Percentiles rank a stretch among this genome's conserved stretches.
These are phyloP conservation scores for Microbotryum saponariae DNA, from an alignment of 1,284 basidiomycete genomes.

Conservation along the genomic window DNA sequence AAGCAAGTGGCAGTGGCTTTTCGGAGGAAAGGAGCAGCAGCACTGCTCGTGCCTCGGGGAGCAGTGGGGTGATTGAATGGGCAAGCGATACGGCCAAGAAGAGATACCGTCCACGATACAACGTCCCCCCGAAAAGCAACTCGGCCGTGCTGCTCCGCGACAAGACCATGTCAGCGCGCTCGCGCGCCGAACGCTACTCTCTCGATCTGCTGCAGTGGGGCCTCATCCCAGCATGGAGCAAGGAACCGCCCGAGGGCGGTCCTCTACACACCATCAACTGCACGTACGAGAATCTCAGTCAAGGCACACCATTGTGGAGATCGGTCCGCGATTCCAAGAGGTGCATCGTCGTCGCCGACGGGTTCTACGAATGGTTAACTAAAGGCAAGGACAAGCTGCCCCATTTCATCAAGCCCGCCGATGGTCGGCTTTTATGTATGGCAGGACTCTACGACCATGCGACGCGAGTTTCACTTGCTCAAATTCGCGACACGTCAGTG, in stretches of 20 bases:
- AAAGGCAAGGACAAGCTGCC: slow-evolving; percentile 65
- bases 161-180: slow-evolving; percentile 4
- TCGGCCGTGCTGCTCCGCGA: slow-evolving; percentile 56
- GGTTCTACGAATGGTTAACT: slow-evolving; percentile 89
- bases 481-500: neutral
- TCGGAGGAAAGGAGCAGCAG: too few relatives aligned
- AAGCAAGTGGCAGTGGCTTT: too few relatives aligned
- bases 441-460: slow-evolving; percentile 80
- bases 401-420: slow-evolving; percentile 65
- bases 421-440: slow-evolving; percentile 63
- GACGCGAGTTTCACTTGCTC: slow-evolving; percentile 35
- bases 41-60: too few relatives aligned
- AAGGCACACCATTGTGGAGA: slow-evolving; percentile 42
- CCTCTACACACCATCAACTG: slow-evolving; percentile 81
- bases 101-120: slow-evolving; percentile 7
- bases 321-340: slow-evolving; percentile 49
- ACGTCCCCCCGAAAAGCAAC: slow-evolving; percentile 58
- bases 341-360: slow-evolving; percentile 70
- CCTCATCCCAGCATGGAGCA: slow-evolving; percentile 74
- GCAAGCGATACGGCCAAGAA: neutral
- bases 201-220: slow-evolving; percentile 84
- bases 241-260: slow-evolving; percentile 51
- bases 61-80: slow-evolving; percentile 2
- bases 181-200: slow-evolving; percentile 30
- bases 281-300: slow-evolving; percentile 69